These are phyloP conservation scores for Pichia sporocuriosa DNA, from an alignment of 805 yeast genomes.

Conservation along the genomic window DNA sequence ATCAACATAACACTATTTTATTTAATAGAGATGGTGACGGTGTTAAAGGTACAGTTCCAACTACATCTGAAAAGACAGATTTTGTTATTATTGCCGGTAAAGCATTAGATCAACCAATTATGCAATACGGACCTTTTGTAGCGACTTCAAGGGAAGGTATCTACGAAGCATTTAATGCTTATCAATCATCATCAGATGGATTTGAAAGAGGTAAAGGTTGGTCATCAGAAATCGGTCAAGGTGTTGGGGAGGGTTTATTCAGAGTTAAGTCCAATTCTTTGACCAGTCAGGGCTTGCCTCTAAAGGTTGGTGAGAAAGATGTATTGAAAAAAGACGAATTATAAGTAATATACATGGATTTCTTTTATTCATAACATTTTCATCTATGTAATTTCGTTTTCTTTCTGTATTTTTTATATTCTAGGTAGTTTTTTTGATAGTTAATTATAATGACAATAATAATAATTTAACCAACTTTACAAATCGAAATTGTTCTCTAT, in stretches of 20 bases:
- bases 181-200: conserved; percentile 61
- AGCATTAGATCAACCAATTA: conserved; percentile 63
- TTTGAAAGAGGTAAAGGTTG: conserved; percentile 61
- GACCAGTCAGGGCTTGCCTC: conserved; percentile 4
- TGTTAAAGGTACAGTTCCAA: conserved; percentile 48
- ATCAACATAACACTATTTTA: conserved; percentile 48
- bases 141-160: conserved; percentile 63
- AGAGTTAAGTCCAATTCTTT: conserved; percentile 20
- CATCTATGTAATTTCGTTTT: no score
- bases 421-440: no score
- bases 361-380: no score
- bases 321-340: conserved; percentile 18
- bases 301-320: conserved; percentile 11
- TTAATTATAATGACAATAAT: no score
- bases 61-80: conserved; percentile 41
- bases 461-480: no score
- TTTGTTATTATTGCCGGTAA: conserved; percentile 75
- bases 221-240: conserved; percentile 38
- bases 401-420: no score
- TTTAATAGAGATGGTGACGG: conserved; percentile 65
- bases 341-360: conserved; percentile 3
- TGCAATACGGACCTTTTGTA: conserved; percentile 91
- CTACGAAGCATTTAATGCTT: conserved; percentile 63
- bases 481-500: no score
- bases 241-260: conserved; percentile 26